These are phyloP conservation scores for Teunomyces gatunensis DNA, from an alignment of 805 yeast genomes.

Conservation along the genomic window DNA sequence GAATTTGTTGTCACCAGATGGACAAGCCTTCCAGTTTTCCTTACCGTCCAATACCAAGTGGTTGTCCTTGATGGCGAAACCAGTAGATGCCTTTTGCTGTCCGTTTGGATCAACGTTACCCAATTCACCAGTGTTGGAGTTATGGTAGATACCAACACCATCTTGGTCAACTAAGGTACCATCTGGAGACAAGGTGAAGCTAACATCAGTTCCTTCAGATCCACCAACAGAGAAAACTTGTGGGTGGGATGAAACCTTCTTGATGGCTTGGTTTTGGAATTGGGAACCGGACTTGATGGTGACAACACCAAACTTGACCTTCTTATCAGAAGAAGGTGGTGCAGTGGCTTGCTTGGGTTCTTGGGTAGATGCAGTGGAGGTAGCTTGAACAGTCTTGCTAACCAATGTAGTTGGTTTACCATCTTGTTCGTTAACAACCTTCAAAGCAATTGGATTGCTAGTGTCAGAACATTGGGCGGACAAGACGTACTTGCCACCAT, in stretches of 20 bases:
- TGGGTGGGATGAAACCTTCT: slow-evolving; percentile 27
- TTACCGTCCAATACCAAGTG: slow-evolving; percentile 34
- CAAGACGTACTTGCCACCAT: slow-evolving; percentile 6
- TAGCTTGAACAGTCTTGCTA: slow-evolving; percentile 2
- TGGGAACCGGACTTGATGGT: slow-evolving; percentile 24
- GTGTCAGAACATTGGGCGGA: slow-evolving; percentile 7
- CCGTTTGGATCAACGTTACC: slow-evolving; percentile 33
- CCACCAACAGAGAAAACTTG: slow-evolving; percentile 37
- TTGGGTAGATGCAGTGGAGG: slow-evolving; percentile 2
- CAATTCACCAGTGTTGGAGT: slow-evolving; percentile 29
- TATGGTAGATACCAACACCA: slow-evolving; percentile 28
- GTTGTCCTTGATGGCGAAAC: slow-evolving; percentile 39
- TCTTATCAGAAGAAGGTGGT: slow-evolving; percentile 3
- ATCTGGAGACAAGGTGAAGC: slow-evolving; percentile 24
- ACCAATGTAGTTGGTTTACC: neutral
- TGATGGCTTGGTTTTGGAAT: slow-evolving; percentile 25
- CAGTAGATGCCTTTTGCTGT: slow-evolving; percentile 29
- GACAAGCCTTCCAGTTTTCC: slow-evolving; percentile 39
- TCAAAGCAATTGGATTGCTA: slow-evolving; percentile 9
- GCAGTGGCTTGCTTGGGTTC: neutral
- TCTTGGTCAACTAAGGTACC: slow-evolving; percentile 30
- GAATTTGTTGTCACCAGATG: slow-evolving; percentile 24
- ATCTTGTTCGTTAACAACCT: slow-evolving; percentile 5
- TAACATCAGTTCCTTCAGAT: slow-evolving; percentile 22
- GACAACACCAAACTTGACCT: slow-evolving; percentile 16